Evolutionary conservation across 2,329 filamentous ascomycete genomes (phyloP), one percentile per base, ranked within the genome.

Genomic region (Colletotrichum destructivum): DNA sequence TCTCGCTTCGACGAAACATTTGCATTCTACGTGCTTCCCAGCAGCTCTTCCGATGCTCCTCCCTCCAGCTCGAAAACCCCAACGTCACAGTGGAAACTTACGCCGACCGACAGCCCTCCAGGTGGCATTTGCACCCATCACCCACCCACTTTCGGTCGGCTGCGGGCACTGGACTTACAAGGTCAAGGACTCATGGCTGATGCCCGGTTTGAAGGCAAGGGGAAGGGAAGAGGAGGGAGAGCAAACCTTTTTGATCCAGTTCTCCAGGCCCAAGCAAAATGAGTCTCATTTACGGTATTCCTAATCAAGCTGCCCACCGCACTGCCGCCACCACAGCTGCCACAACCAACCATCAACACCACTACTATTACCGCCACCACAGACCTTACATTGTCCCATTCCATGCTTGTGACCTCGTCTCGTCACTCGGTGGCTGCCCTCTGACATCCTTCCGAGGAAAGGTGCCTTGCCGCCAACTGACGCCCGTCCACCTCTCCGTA

Each of bases 381-480:
- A 21, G 31, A 40, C 69, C 65, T 18, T 61, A 44, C 51, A 23
- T 40, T 26, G 40, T 52, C 46, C 38, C 44, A n/a, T 21, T 42
- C 8, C 31, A 59, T 62, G 59, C 69, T 71, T 71, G 69, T 69
- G 69, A 71, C 69, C 64, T 54, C 15, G 57, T 64, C 59, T 46
- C 52, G 56, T 51, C 69, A 46, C 38, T 69, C 44, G 31, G n/a
- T 47, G 46, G 47, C 44, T 44, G 56, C 16, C 56, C 62, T 56
- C 42, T 18, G 47, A 52, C n/a, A 15, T 62, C 21, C 21, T 59
- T 35, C 31, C 31, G 54, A 42, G 38, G 56, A 55, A 62, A 67
- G 51, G 49, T 56, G 63, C 49, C 56, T 44, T 62, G 68, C 68
- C 62, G 63, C 55, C 68, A 35, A 67, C 57, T 56, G 44, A 62